Percentiles rank a stretch among this genome's conserved stretches.
Evolutionary conservation across 305 asterid genomes (phyloP).

Genomic region (Stenogyne calaminthoides): DNA sequence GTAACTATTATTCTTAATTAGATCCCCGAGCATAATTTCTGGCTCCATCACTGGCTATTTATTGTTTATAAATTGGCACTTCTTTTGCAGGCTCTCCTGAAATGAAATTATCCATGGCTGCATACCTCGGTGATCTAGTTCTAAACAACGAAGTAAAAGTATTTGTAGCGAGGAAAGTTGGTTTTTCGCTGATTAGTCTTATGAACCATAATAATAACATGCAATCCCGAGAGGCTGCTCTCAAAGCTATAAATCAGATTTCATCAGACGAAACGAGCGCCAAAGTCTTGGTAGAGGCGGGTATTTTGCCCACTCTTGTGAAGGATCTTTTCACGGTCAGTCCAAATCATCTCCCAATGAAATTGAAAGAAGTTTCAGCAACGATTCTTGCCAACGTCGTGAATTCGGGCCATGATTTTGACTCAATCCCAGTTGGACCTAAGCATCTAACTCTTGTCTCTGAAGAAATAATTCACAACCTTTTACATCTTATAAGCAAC

Average conservation of each 20-base stretch:
- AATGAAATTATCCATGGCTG: constrained; percentile 85
- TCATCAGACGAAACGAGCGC: constrained; percentile 90
- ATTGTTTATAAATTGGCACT: background rate
- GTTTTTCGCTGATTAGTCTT: constrained; percentile 69
- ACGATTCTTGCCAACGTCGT: constrained; percentile 89
- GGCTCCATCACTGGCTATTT: background rate
- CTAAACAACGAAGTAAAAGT: constrained; percentile 80
- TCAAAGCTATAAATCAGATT: constrained; percentile 83
- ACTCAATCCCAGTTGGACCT: constrained; percentile 72
- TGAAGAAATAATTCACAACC: constrained; percentile 74
- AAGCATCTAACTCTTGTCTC: constrained; percentile 78
- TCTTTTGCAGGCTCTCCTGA: constrained; percentile 73
- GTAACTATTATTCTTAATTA: background rate
- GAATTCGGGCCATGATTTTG: constrained; percentile 74
- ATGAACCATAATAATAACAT: constrained; percentile 54
- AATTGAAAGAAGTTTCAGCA: constrained; percentile 86
- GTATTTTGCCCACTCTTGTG: constrained; percentile 89
- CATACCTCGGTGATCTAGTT: constrained; percentile 79
- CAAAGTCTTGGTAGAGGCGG: constrained; percentile 74
- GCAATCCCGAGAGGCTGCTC: constrained; percentile 81
- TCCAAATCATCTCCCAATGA: constrained; percentile 66
- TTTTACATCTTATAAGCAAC: constrained; percentile 87
- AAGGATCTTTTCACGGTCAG: constrained; percentile 81
- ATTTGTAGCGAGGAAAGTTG: constrained; percentile 70
- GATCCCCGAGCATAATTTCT: background rate